phyloP scores from a whole-genome alignment of 2,329 filamentous ascomycete genomes.

The Chaetomiaceae sp. region DNA sequence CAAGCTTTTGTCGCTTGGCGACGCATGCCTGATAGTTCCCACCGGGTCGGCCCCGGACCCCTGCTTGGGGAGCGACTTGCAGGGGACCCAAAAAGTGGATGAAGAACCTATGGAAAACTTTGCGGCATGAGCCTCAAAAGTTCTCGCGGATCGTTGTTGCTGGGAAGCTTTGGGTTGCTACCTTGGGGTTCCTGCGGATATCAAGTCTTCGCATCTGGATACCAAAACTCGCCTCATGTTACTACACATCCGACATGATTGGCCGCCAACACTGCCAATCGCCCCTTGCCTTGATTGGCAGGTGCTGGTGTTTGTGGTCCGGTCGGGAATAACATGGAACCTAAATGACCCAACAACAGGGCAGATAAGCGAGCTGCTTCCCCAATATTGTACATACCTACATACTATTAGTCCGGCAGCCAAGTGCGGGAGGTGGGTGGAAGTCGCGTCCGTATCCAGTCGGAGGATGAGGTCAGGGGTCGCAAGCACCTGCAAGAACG shows the following conservation, averaged over 20 bases:
- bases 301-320: constrained; percentile 1
- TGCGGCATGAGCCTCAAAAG: no score
- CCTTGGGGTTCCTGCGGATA: no score
- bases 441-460: neutral
- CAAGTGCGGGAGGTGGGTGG: neutral
- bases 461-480: neutral
- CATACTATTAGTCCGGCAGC: neutral
- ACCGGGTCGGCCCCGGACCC: no score
- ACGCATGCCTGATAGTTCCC: neutral
- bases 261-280: neutral
- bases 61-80: no score
- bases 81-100: no score
- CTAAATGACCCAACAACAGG: neutral
- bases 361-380: neutral
- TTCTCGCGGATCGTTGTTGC: no score
- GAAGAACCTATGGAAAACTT: no score
- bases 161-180: no score
- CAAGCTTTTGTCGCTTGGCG: constrained; percentile 12
- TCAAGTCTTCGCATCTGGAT: no score
- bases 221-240: no score
- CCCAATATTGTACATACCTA: neutral
- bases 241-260: neutral
- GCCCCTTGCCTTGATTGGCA: constrained; percentile 13
- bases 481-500: no score
- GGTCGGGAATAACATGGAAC: neutral